Conservation (phyloP, 345 rosid genomes). For the Eutrema japonicum region DNA sequence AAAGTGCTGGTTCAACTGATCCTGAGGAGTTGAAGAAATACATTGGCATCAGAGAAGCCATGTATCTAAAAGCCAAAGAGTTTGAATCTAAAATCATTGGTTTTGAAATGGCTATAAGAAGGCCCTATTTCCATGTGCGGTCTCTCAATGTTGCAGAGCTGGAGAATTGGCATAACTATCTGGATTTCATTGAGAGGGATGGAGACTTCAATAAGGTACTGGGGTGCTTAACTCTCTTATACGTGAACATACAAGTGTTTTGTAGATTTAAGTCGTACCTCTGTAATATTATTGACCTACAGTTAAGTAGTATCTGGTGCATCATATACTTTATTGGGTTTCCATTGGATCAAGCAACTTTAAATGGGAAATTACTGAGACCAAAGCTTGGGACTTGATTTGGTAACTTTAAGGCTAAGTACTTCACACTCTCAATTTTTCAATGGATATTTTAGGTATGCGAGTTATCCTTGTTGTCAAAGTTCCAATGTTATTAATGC, state of each 20-base stretch:
- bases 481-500: constrained; percentile 94
- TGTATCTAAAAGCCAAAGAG: constrained; percentile 93
- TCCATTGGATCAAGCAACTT: constrained; percentile 98
- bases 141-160: constrained; percentile 89
- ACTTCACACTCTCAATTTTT: constrained; percentile 80
- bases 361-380: constrained; percentile 91
- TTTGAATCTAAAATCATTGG: constrained; percentile 87
- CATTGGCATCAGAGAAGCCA: constrained; percentile 80
- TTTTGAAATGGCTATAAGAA: constrained; percentile 93
- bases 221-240: constrained; percentile 48
- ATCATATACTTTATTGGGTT: constrained; percentile 95
- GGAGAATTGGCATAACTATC: constrained; percentile 95
- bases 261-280: constrained; percentile 64
- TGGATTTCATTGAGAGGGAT: constrained; percentile 80
- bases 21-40: constrained; percentile 95
- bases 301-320: constrained; percentile 95
- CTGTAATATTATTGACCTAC: constrained; percentile 72
- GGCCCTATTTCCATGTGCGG: constrained; percentile 97
- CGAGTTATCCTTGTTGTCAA: constrained; percentile 67
- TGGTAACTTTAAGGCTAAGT: constrained; percentile 98
- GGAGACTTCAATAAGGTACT: constrained; percentile 92
- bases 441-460: constrained; percentile 73
- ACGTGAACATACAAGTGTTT: constrained; percentile 46
- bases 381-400: constrained; percentile 89
- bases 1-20: constrained; percentile 72